Base-by-base conservation (phyloP, 225 moss, liverwort and hornwort species). In the Physcomitrellopsis africana region DNA sequence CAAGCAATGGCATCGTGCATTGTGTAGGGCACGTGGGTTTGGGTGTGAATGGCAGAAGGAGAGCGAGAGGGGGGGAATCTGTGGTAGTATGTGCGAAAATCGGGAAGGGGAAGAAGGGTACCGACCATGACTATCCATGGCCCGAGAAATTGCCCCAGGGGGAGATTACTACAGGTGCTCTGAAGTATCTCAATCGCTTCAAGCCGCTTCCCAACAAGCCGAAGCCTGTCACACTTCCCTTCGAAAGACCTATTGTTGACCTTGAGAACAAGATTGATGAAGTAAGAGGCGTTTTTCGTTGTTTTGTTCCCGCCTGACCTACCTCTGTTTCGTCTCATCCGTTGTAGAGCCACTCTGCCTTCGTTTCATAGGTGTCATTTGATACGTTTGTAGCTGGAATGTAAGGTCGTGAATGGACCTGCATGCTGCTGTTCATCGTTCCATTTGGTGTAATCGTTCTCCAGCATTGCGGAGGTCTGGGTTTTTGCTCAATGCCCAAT, bases 251-350 rank as follows among this genome's bases (percentile, higher is more conserved):
- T 60, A 85, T 97, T 23, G 87, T 89, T 8, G 94, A 91, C 81
- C 90, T 97, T 45, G 92, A 94, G 83, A 92, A 97, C 80, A 94
- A 92, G 91, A 97, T 97, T 85, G 92, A 91, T 65, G 96, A 97
- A 92, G 96, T 91, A 57, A 71, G 84, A 2, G 27, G 22, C 47
- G 15, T 22, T 37, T 42, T 23, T 67, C 49, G 61, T 26, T 19
- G 29, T 60, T 22, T 24, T 27, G 16, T 60, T 56, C 5, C 32
- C 32, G 32, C 10, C 19, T 9, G n/a, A 8, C 55, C 18, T 18
- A n/a, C 55, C 9, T 15, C 55, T 56, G 27, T 48, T 48, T 12
- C 47, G 48, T 26, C 0, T n/a, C 59, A 0, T 13, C 14, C 24
- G 44, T 45, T 58, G 14, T 24, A 8, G n/a, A 59, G 45, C 47